Evolutionary conservation across 441 rosid species (phyloP).

Genomic region (Gossypium trilobum): DNA sequence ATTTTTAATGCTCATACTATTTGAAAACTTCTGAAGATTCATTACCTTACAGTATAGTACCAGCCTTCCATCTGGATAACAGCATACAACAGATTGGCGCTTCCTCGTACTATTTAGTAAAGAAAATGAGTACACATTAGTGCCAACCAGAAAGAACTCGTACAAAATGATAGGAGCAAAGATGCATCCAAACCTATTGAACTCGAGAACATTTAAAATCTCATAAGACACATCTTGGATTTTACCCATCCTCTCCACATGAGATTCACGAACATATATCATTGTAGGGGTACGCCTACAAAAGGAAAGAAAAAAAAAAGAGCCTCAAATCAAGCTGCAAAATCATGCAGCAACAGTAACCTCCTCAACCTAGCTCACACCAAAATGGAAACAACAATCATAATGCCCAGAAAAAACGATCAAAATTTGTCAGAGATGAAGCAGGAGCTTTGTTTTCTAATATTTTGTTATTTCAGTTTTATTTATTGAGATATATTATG

Average conservation of each 20-base stretch:
- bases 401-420: neutral
- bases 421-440: neutral
- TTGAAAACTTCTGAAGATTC: conserved; percentile 13
- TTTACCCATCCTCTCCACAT: conserved; percentile 85
- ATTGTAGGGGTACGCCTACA: conserved; percentile 93
- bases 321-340: conserved; percentile 18
- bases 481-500: no score
- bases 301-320: conserved; percentile 18
- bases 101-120: conserved; percentile 71
- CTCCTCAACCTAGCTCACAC: neutral
- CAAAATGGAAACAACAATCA: conserved; percentile 9
- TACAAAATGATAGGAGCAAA: conserved; percentile 14
- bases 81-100: conserved; percentile 98
- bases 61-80: conserved; percentile 85
- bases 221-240: conserved; percentile 74
- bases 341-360: conserved; percentile 13
- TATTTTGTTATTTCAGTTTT: no score
- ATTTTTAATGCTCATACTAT: conserved; percentile 6
- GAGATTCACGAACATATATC: conserved; percentile 93
- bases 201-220: conserved; percentile 94
- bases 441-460: no score
- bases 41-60: conserved; percentile 92
- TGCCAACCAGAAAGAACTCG: conserved; percentile 18
- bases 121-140: conserved; percentile 21
- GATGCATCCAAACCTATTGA: conserved; percentile 61